Evolutionary conservation across 805 yeast genomes (phyloP).

Genomic region (Komagataella kurtzmanii): DNA sequence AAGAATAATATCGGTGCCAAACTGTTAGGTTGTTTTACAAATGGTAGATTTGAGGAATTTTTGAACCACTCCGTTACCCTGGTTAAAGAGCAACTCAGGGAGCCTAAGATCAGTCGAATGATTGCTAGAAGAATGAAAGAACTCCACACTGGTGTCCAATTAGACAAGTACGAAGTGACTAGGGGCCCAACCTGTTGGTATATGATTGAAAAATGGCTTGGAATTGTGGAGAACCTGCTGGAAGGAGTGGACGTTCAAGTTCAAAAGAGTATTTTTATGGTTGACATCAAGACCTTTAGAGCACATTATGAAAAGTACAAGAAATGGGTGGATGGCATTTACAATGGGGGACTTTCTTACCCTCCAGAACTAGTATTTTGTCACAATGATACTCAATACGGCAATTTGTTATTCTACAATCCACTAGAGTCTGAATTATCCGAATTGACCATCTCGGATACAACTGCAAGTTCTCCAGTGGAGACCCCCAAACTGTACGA

Average conservation of each 20-base stretch:
- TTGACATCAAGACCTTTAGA: constrained; percentile 38
- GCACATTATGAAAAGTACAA: constrained; percentile 36
- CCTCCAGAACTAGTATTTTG: constrained; percentile 58
- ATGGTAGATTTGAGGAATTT: constrained; percentile 92
- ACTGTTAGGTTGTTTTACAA: constrained; percentile 75
- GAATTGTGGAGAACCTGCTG: constrained; percentile 28
- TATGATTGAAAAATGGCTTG: constrained; percentile 60
- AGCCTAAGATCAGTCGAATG: constrained; percentile 63
- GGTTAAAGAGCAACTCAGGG: constrained; percentile 58
- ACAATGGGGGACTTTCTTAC: constrained; percentile 26
- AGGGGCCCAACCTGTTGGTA: constrained; percentile 61
- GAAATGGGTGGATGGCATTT: constrained; percentile 43
- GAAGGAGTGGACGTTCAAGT: constrained; percentile 22
- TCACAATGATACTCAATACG: constrained; percentile 96
- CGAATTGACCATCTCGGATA: background rate
- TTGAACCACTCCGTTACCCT: constrained; percentile 73
- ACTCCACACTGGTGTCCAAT: constrained; percentile 65
- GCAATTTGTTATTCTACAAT: constrained; percentile 58
- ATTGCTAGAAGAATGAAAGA: constrained; percentile 96
- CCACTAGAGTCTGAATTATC: constrained; percentile 2
- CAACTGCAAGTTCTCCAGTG: background rate
- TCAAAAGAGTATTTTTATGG: constrained; percentile 25
- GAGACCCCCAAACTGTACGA: background rate
- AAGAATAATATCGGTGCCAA: constrained; percentile 77
- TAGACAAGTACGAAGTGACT: constrained; percentile 40